Conservation (phyloP, 2,329 filamentous ascomycete species). For the Ophiostoma ips region DNA sequence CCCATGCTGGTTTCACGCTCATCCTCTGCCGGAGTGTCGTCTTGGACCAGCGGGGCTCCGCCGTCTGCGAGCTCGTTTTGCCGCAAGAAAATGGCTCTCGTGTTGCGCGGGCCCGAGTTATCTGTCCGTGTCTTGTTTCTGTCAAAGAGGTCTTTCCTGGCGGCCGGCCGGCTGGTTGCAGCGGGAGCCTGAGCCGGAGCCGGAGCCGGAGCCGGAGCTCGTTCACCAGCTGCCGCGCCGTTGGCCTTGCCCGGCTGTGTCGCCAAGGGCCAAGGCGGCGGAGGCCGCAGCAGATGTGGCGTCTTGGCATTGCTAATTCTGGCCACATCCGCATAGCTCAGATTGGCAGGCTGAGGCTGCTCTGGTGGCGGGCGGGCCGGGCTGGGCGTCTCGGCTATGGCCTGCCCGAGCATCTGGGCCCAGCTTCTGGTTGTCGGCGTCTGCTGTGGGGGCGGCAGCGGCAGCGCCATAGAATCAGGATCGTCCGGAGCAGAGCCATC, state of each 20-base stretch:
- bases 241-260: neutral
- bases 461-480: no score
- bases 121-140: neutral
- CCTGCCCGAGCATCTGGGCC: neutral
- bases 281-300: neutral
- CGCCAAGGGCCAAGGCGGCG: neutral
- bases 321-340: slow-evolving; percentile 9
- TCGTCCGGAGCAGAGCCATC: no score
- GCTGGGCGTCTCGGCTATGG: neutral
- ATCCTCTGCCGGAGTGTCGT: neutral
- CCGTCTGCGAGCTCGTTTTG: neutral
- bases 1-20: no score
- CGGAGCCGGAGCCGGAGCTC: no score
- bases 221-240: neutral
- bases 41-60: neutral
- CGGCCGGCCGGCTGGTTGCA: no score
- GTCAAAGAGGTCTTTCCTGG: no score
- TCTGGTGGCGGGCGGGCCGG: neutral
- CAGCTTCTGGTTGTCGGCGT: slow-evolving; percentile 1
- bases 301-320: neutral
- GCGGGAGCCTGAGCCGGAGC: no score
- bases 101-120: neutral
- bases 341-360: neutral
- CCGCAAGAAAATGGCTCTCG: neutral
- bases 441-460: neutral